Base-by-base conservation (phyloP, 2,329 filamentous ascomycete genomes). In the Gaeumannomyces sp. region DNA sequence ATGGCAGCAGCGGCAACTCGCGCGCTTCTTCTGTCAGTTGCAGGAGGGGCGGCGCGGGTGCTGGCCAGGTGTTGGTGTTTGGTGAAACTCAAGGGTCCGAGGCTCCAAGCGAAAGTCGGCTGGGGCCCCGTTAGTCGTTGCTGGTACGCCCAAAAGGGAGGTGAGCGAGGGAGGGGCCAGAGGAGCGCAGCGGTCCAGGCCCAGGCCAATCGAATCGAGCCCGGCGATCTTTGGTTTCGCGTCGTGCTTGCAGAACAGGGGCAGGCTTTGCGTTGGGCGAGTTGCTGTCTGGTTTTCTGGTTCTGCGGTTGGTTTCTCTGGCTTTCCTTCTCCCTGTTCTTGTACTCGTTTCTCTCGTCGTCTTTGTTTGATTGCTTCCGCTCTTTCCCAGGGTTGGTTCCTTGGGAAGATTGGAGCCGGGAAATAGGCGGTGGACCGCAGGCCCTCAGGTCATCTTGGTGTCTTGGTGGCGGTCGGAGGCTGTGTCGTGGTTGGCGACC, bases 11-110 rank as follows among this genome's bases (percentile, higher is more conserved):
- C 45, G 22, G 45, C 38, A 45, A 22, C 38, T 45, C 38, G 38
- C 38, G 38, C 45, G 45, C 45, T 53, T 53, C 19, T 53, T 53
- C 45, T 53, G 45, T 8, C 45, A 53, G 45, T 53, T 53, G 45
- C 45, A 8, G 58, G n/a, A 33, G 38, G 33, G 10, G 59, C 45
- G 45, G 45, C 45, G 45, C 45, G 45, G 45, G 45, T 53, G 45
- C 45, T n/a, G 45, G 45, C 45, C 45, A 53, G 45, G 45, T 53
- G 45, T 53, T 53, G 45, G 45, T 53, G 45, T 53, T 64, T 31
- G 59, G 31, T 60, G 59, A 60, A 60, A 60, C 59, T 60, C 31
- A 22, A 35, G 31, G 57, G 25, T 27, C 57, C 57, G 57, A 28
- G 57, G 25, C 25, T 59, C 56, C 57, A 59, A 59, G 57, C 57